A percentile compares a stretch with the other conserved stretches of the same genome.
Conservation (phyloP, 306 rosid genomes). For the Echinosophora koreensis region DNA sequence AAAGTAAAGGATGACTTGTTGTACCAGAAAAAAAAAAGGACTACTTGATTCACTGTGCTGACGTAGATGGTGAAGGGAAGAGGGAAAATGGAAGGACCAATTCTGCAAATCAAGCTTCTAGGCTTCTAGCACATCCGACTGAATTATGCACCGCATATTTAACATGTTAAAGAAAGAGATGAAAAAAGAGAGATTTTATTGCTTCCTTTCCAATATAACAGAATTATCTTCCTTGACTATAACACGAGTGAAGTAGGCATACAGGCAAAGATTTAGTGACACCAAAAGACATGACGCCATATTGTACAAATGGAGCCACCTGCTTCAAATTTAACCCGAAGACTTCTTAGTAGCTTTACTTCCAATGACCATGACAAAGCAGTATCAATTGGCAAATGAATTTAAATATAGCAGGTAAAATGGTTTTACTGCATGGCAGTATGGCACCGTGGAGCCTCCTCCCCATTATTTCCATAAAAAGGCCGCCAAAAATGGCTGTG, state of each 20-base stretch:
- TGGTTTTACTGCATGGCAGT: conserved; percentile 25
- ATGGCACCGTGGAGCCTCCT: not conserved
- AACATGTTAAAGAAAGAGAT: conserved; percentile 1
- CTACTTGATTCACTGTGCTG: conserved; percentile 32
- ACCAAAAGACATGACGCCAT: no score
- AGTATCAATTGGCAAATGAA: conserved; percentile 1
- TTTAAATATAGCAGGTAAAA: conserved; percentile 22
- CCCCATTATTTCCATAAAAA: no score
- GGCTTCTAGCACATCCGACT: conserved; percentile 6
- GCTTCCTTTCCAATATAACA: conserved; percentile 30
- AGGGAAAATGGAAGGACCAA: conserved; percentile 5
- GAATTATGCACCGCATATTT: conserved; percentile 29
- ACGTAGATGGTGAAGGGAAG: conserved; percentile 24
- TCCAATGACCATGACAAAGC: not conserved
- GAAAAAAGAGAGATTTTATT: not conserved
- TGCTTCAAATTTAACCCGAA: no score
- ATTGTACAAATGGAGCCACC: no score
- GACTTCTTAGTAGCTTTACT: not conserved
- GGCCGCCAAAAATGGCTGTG: not conserved
- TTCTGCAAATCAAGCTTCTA: conserved; percentile 31
- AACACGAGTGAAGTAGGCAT: no score
- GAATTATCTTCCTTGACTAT: conserved; percentile 6
- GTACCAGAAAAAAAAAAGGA: not conserved
- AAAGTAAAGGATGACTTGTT: conserved; percentile 17
- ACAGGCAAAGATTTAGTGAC: no score